These are phyloP conservation scores for Aspergillus sp. DNA, from an alignment of 2,329 filamentous ascomycete species.

Conservation along the genomic window DNA sequence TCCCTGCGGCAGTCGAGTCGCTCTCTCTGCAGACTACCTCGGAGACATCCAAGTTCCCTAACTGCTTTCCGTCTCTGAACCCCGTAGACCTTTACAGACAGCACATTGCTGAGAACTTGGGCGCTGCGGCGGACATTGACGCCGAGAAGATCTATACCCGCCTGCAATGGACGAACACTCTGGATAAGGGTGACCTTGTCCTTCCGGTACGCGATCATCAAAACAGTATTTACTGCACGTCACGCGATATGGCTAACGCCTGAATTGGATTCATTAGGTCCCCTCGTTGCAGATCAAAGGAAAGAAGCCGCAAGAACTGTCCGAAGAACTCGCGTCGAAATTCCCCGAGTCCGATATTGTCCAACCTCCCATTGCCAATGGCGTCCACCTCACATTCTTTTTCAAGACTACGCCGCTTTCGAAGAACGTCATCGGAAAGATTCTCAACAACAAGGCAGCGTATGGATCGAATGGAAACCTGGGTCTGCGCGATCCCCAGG, in stretches of 20 bases:
- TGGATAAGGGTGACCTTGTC: conserved; percentile 49
- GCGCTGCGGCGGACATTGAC: conserved; percentile 39
- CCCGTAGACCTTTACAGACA: conserved; percentile 48
- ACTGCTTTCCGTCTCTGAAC: conserved; percentile 46
- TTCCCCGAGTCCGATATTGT: conserved; percentile 61
- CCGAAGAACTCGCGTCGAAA: conserved; percentile 55
- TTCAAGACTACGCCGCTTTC: conserved; percentile 60
- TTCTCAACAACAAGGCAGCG: conserved; percentile 55
- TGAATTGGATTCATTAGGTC: conserved; percentile 27
- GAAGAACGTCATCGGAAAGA: conserved; percentile 58
- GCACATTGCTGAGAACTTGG: conserved; percentile 45
- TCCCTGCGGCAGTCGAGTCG: conserved; percentile 37
- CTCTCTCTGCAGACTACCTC: conserved; percentile 42
- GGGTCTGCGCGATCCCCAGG: conserved; percentile 59
- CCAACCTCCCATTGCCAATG: conserved; percentile 46
- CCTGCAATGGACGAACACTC: conserved; percentile 45
- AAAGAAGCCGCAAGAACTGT: conserved; percentile 59
- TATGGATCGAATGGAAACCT: conserved; percentile 62
- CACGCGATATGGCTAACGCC: conserved; percentile 10
- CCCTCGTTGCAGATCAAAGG: conserved; percentile 52
- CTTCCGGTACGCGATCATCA: conserved; percentile 37
- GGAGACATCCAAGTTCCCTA: conserved; percentile 40
- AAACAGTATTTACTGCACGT: background rate
- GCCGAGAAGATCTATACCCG: conserved; percentile 40
- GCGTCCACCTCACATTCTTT: conserved; percentile 65